These are phyloP conservation scores for Chaetoceros muelleri DNA, from an alignment of 108 stramenopile species.

Conservation along the genomic window DNA sequence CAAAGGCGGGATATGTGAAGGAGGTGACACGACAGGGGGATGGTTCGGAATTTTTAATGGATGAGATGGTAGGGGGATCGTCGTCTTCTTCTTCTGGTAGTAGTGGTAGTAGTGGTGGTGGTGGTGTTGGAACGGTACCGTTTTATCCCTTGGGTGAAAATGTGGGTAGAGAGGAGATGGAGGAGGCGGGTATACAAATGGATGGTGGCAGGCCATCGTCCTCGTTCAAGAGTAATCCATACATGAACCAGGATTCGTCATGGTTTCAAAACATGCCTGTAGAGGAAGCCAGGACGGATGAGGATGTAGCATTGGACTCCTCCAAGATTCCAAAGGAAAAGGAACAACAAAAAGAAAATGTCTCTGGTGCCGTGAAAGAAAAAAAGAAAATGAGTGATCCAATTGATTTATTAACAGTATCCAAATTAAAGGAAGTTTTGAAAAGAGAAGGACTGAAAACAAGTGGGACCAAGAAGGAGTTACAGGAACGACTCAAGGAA, in stretches of 20 bases:
- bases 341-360: slow-evolving; percentile 5
- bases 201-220: background rate
- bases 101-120: slow-evolving; percentile 10
- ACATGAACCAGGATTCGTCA: slow-evolving; percentile 40
- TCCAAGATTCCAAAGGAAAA: background rate
- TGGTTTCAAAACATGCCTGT: slow-evolving; percentile 31
- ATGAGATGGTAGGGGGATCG: slow-evolving; percentile 20
- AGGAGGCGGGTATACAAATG: slow-evolving; percentile 15
- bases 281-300: background rate
- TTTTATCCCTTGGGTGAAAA: slow-evolving; percentile 33
- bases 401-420: slow-evolving; percentile 59
- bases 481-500: slow-evolving; percentile 60
- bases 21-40: slow-evolving; percentile 68
- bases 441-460: slow-evolving; percentile 49
- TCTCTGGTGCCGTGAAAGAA: slow-evolving; percentile 7
- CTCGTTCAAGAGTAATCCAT: slow-evolving; percentile 19
- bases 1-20: slow-evolving; percentile 43
- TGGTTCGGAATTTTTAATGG: slow-evolving; percentile 49
- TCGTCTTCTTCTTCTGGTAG: slow-evolving; percentile 30
- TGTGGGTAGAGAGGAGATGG: slow-evolving; percentile 28
- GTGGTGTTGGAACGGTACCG: slow-evolving; percentile 21
- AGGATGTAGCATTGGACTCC: slow-evolving; percentile 1
- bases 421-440: slow-evolving; percentile 68
- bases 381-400: slow-evolving; percentile 35
- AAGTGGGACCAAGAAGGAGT: slow-evolving; percentile 60